These are phyloP conservation scores for Pyrenula aspistea DNA, from an alignment of 495 filamentous ascomycete genomes.

Conservation along the genomic window DNA sequence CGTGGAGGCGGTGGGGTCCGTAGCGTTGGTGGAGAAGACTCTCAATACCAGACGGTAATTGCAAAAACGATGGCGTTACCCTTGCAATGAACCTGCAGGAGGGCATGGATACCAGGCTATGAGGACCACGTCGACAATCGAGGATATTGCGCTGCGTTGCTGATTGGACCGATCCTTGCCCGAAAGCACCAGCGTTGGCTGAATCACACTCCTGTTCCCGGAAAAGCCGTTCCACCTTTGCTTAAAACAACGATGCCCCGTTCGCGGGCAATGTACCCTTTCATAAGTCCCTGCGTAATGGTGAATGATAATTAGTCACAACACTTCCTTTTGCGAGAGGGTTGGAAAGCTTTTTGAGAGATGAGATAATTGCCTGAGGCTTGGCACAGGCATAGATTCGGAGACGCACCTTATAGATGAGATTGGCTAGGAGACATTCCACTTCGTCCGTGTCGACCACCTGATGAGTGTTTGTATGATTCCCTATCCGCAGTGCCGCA, in stretches of 20 bases:
- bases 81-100: too few relatives aligned
- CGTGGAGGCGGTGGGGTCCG: too few relatives aligned
- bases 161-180: neutral
- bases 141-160: neutral
- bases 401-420: constrained; percentile 85
- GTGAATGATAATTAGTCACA: neutral
- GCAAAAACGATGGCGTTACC: too few relatives aligned
- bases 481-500: constrained; percentile 44
- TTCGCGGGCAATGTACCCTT: constrained; percentile 92
- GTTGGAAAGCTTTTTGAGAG: neutral
- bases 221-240: constrained; percentile 74
- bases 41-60: too few relatives aligned
- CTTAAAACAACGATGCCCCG: constrained; percentile 80
- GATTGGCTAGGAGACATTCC: constrained; percentile 84
- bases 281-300: constrained; percentile 75
- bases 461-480: constrained; percentile 41
- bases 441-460: constrained; percentile 81
- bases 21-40: too few relatives aligned
- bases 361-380: constrained; percentile 1
- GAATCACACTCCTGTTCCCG: constrained; percentile 79
- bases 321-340: neutral
- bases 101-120: neutral
- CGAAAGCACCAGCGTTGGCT: neutral
- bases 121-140: neutral
- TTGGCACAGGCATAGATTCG: neutral